A percentile compares a stretch with the other conserved stretches of the same genome.
These are phyloP conservation scores for Pythium utonaiense DNA, from an alignment of 352 stramenopile species.

Conservation along the genomic window DNA sequence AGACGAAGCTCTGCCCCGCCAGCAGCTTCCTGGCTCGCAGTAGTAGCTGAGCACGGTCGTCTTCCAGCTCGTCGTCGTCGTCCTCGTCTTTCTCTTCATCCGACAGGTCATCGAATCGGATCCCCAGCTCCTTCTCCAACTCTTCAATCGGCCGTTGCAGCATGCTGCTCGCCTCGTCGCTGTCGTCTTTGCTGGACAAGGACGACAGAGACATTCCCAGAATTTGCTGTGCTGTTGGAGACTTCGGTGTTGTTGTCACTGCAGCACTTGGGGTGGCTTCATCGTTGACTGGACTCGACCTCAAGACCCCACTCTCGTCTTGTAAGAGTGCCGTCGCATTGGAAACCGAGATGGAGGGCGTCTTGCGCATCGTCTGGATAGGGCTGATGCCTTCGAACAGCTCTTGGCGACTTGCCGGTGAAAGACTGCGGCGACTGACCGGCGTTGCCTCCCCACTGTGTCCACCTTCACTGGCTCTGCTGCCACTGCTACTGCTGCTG, in stretches of 20 bases:
- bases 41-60: conserved; percentile 23
- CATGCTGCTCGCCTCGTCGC: conserved; percentile 24
- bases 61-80: conserved; percentile 27
- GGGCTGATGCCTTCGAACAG: conserved; percentile 24
- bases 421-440: conserved; percentile 1
- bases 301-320: conserved; percentile 2
- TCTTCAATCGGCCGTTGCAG: conserved; percentile 69
- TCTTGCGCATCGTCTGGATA: conserved; percentile 11
- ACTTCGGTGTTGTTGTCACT: background rate
- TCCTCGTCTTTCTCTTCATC: conserved; percentile 57
- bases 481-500: conserved; percentile 58
- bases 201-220: conserved; percentile 8
- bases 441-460: background rate
- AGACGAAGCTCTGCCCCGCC: conserved; percentile 20
- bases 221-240: background rate
- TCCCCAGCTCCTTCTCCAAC: conserved; percentile 62
- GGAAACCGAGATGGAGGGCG: conserved; percentile 4
- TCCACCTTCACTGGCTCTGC: conserved; percentile 22
- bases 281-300: background rate
- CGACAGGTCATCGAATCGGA: conserved; percentile 58
- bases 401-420: conserved; percentile 4
- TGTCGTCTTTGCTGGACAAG: conserved; percentile 23
- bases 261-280: background rate
- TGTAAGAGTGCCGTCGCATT: conserved; percentile 10
- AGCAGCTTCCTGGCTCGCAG: conserved; percentile 24